Base-by-base conservation (phyloP, 2,329 filamentous ascomycete species). In the Coniochaeta hoffmannii region DNA sequence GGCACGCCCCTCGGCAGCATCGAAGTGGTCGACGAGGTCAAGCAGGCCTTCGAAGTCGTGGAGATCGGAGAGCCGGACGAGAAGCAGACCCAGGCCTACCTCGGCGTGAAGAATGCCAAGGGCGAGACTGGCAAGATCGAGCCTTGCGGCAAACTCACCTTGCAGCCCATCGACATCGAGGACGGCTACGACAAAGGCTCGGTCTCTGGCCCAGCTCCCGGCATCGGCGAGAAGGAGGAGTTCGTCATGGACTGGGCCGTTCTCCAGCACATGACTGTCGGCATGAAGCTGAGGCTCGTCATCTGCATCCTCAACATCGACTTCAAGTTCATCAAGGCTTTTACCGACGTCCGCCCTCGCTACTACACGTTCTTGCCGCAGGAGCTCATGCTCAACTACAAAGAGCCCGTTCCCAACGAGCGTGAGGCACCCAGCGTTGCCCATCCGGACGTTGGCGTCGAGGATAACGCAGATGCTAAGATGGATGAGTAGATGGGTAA, bases 321-420 rank as follows among this genome's bases (percentile, higher is more conserved):
- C 2, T 57, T 89, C 24, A 76, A 74, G 59, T 90, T 87, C 66
- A 80, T 91, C 65, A 86, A 85, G 64, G 69, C 75, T 1, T 66
- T 87, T 15, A 65, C 72, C 28, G 75, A 75, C 0, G 66, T 86
- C 11, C 78, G 80, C 56, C 82, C 82, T 3, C 80, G 79, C 0
- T 89, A 88, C 65, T 83, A 88, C 64, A 79, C 75, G 0, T 82
- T 83, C 56, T 71, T 91, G 26, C 78, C 81, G 1, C 89, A 92
- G 66, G 81, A 86, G 61, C 71, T 88, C 60, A 88, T 92, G 85
- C 63, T 76, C 22, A 68, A 76, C 17, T 91, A 81, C 78, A 88
- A 84, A 66, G 70, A 79, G 24, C 85, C 86, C 0, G 65, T 65
- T 2, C 62, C 62, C 1, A 73, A 73, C 28, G 69, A 76, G 14